These are phyloP conservation scores for Lipomyces kockii DNA, from an alignment of 805 yeast species.

Conservation along the genomic window DNA sequence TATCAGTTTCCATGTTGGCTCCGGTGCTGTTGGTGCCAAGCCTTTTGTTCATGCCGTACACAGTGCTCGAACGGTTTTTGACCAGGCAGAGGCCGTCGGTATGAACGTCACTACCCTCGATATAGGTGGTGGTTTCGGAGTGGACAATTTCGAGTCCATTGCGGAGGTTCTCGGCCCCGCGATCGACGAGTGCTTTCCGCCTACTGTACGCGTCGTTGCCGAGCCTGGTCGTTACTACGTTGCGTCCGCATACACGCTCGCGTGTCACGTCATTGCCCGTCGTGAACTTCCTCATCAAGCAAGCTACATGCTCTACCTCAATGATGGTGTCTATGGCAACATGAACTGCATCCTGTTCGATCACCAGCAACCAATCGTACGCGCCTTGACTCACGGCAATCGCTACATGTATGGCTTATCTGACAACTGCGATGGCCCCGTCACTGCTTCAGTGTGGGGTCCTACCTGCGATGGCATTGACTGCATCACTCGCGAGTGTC, in stretches of 20 bases:
- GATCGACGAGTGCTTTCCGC: slow-evolving; percentile 65
- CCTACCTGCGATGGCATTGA: slow-evolving; percentile 98
- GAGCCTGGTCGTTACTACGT: slow-evolving; percentile 95
- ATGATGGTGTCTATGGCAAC: slow-evolving; percentile 95
- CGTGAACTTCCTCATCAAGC: slow-evolving; percentile 53
- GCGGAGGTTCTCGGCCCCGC: slow-evolving; percentile 61
- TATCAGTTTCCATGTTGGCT: slow-evolving; percentile 94
- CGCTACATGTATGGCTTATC: slow-evolving; percentile 46
- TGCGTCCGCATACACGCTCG: slow-evolving; percentile 82
- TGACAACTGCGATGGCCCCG: slow-evolving; percentile 34
- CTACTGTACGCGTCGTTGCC: slow-evolving; percentile 65
- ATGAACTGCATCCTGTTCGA: slow-evolving; percentile 92
- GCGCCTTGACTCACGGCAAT: slow-evolving; percentile 62
- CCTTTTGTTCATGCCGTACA: slow-evolving; percentile 71
- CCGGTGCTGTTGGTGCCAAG: slow-evolving; percentile 79
- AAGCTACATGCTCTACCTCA: slow-evolving; percentile 77
- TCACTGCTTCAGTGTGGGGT: slow-evolving; percentile 80
- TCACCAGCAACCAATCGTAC: slow-evolving; percentile 79
- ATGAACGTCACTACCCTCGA: slow-evolving; percentile 64
- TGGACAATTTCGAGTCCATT: slow-evolving; percentile 60
- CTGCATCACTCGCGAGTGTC: slow-evolving; percentile 63
- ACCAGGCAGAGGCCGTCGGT: slow-evolving; percentile 56
- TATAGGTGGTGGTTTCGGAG: slow-evolving; percentile 91
- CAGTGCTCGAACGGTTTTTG: slow-evolving; percentile 73
- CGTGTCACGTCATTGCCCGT: slow-evolving; percentile 83